Evolutionary conservation across 768 basidiomycete species (phyloP), one percentile per base, ranked within the genome.

Genomic region (Boletus rubroflammeus): DNA sequence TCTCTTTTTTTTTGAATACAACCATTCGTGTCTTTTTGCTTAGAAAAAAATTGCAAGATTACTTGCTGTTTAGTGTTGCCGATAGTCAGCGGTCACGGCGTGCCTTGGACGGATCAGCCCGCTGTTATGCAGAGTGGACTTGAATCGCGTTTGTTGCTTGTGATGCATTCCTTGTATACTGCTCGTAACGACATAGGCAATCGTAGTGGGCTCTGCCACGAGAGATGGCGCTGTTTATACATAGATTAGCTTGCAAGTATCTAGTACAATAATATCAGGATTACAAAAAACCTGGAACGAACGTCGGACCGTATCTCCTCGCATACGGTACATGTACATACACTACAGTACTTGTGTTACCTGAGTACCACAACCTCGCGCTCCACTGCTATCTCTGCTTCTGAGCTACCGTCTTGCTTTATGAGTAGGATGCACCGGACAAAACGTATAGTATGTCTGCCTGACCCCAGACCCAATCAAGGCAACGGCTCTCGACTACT

Each of bases 401-500:
- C 5, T n/a, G 4, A 29, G 25, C 17, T 9, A 42, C 21, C 41
- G 13, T 19, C 39, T 28, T 8, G 47, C 4, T 26, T 13, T 26
- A 11, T 19, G 14, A 23, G 29, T 48, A 34, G 25, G n/a, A 51
- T 25, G 32, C 15, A n/a, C n/a, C n/a, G n/a, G 39, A 25, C 42
- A 29, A 25, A 13, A 15, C 43, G 26, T 14, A 23, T 11, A 28
- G 14, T 19, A 15, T 17, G 32, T 23, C 35, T 25, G 42, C 34
- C 47, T 11, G 21, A 26, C 23, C 39, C 5, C 23, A 11, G 19
- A 50, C 25, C 47, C 1, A 4, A 31, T 65, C 56, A 62, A 34
- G 80, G 88, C 44, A 92, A 70, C 3, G 90, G 90, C 71, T 92
- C 90, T 25, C 83, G 76, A 62, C 86, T 90, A 65, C 88, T 90